Percentiles rank a stretch among this genome's conserved stretches.
phyloP scores from a whole-genome alignment of 345 rosid genomes.

The Anastatica hierochuntica region DNA sequence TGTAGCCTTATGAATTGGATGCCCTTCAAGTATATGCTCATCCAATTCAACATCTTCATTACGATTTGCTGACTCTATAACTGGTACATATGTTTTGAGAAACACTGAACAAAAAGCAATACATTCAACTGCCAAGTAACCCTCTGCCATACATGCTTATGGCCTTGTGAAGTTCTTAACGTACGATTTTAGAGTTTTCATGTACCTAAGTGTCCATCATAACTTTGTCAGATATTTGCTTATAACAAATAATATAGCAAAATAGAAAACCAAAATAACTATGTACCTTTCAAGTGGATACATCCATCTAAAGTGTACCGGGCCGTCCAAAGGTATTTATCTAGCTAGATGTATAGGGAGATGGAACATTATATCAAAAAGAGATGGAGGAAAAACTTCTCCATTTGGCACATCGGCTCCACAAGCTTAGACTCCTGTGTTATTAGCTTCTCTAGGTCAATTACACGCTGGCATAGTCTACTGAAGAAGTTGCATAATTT shows the following conservation, averaged over 20 bases:
- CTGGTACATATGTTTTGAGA: background rate
- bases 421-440: background rate
- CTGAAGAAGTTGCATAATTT: too few relatives aligned
- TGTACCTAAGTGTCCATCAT: background rate
- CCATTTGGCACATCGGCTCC: slow-evolving; percentile 61
- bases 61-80: background rate
- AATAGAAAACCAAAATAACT: background rate
- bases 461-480: too few relatives aligned
- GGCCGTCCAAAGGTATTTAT: background rate
- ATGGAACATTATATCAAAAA: background rate
- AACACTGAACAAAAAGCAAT: background rate
- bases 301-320: background rate
- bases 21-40: background rate
- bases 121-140: background rate
- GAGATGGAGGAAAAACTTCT: slow-evolving; percentile 34
- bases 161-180: background rate
- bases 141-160: background rate
- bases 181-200: background rate
- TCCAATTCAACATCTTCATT: slow-evolving; percentile 1
- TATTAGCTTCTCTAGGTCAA: too few relatives aligned
- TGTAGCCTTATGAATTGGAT: background rate
- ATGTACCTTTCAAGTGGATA: background rate
- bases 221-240: background rate
- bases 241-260: too few relatives aligned
- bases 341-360: background rate